Evolutionary conservation across 2,329 filamentous ascomycete species (phyloP), one percentile per base, ranked within the genome.

Genomic region (Xylogone sp.): DNA sequence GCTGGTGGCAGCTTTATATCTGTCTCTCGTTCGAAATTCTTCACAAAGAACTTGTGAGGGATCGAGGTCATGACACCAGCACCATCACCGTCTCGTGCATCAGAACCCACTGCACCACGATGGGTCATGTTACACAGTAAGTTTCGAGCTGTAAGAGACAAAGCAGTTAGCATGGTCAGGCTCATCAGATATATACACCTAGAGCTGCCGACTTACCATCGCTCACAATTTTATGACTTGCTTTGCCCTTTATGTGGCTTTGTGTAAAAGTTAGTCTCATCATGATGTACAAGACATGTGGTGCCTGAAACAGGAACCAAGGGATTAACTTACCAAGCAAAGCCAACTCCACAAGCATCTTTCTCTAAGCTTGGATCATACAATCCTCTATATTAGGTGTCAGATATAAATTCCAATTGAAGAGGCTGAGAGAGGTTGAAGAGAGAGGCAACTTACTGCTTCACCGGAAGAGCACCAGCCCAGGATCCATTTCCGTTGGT

Each of bases 41-140:
- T 99, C 69, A 96, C 79, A 71, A 99, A 97, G 78, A 99, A 97
- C 73, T 87, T 91, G 78, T 97, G 93, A 54, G 94, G 94, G 65
- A 99, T 96, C 54, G 92, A 97, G 61, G 93, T 97, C 94, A 99
- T 99, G 68, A 97, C 93, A 82, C 94, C 94, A 65, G 94, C 94
- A 71, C 94, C 94, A 70, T 99, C 94, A 69, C 94, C 94, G 70
- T 99, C 94, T 78, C 94, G 88, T 67, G 91, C 91, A 78, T 99
- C 94, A 55, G 94, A 97, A 63, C 94, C 94, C 64, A 97, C 93
- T 58, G 94, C 94, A 79, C 94, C 94, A 71, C 94, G 88, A 79
- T 99, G 94, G 79, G 94, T 97, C 94, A 99, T 99, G 82, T 99
- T 97, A 81, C 94, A 99, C 58, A 99, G 85, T 56, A 99, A 80